phyloP scores from a whole-genome alignment of 352 stramenopile genomes.

The Phytopythium kandeliae region DNA sequence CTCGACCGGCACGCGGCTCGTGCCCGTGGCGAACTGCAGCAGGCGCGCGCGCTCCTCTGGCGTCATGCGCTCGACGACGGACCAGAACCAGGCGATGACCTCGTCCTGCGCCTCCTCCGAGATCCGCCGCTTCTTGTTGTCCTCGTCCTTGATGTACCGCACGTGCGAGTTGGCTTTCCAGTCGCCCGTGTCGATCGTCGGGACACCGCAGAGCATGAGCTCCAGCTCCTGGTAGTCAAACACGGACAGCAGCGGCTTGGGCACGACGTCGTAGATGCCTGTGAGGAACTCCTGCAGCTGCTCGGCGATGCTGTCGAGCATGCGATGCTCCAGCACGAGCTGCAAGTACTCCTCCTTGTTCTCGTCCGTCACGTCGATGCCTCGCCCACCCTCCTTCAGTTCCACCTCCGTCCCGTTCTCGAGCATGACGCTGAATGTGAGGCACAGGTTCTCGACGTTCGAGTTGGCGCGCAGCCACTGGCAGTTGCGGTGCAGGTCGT shows the following conservation, averaged over 20 bases:
- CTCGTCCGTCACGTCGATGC: constrained; percentile 90
- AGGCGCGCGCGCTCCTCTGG: constrained; percentile 66
- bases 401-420: constrained; percentile 74
- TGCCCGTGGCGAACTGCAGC: constrained; percentile 73
- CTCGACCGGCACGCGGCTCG: constrained; percentile 74
- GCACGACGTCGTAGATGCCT: constrained; percentile 98
- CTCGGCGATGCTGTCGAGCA: constrained; percentile 92
- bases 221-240: constrained; percentile 85
- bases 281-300: constrained; percentile 91
- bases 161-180: constrained; percentile 55
- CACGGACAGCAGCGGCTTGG: constrained; percentile 74
- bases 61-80: constrained; percentile 43
- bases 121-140: constrained; percentile 30
- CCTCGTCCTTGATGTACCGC: constrained; percentile 48
- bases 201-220: constrained; percentile 73
- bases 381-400: constrained; percentile 75
- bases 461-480: constrained; percentile 85
- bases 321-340: constrained; percentile 92
- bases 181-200: constrained; percentile 78
- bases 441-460: constrained; percentile 60
- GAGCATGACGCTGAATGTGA: constrained; percentile 74
- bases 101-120: constrained; percentile 34
- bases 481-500: constrained; percentile 75
- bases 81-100: constrained; percentile 74
- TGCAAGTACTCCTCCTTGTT: constrained; percentile 98